Base-by-base conservation (phyloP, 495 filamentous ascomycete genomes). In the Hyaloscypha bicolor region DNA sequence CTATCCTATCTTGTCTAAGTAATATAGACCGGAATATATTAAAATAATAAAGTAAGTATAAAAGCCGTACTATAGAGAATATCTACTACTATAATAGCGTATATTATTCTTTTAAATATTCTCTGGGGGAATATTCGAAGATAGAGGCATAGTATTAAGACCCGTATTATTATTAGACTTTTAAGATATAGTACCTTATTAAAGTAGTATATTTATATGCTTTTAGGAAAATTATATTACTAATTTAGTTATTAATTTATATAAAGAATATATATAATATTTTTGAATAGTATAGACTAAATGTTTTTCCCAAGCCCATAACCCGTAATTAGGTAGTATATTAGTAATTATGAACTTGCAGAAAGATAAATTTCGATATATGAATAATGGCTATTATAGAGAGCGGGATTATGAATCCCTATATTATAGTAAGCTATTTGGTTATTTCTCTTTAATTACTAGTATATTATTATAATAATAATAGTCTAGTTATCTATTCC, bases 291-390 rank as follows among this genome's bases (percentile, higher is more conserved):
- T 25, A 85, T 70, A 12, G 76, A 75, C 81, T 80, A 85, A 39
- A 83, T 79, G 65, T 85, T 80, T 37, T 67, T 76, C 1, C 82
- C 79, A 16, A 81, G 70, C 6, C 83, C 81, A 45, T 73, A 61
- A 22, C 77, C 56, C n/a, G 77, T 76, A 71, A 78, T 76, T 80
- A 59, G 29, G 58, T 22, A 33, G 6, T 9, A 56, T 16, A 8
- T 61, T 30, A 42, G 29, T 30, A 9, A 29, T 19, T 22, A 42
- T 8, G 1, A 14, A 22, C 5, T 33, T 25, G 16, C 0, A 56
- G 53, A 55, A 30, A 35, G 62, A 25, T 25, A 25, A 25, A 25
- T 25, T 25, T 25, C 25, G 25, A n/a, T n/a, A n/a, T 69, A 69
- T 53, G 32, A 21, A 69, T 21, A 64, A 69, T 42, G 25, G 62